Conservation (phyloP, 208 protist genomes). For the Trypanosoma cruzi region DNA sequence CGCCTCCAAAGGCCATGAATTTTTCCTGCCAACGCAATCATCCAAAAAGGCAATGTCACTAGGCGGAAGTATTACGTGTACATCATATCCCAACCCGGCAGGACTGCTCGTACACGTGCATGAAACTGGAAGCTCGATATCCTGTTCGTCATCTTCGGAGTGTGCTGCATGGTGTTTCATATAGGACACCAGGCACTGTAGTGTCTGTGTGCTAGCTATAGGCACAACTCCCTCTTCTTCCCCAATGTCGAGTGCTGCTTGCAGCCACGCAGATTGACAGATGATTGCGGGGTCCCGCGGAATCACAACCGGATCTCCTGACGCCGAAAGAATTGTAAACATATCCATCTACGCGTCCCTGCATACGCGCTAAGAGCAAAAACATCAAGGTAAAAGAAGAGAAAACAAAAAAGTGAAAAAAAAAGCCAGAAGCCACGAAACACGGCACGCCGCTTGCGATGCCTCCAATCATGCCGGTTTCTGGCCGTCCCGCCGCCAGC, state of each 20-base stretch:
- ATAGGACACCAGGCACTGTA: conserved; percentile 48
- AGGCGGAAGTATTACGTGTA: conserved; percentile 15
- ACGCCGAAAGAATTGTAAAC: conserved; percentile 38
- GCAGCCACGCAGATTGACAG: conserved; percentile 41
- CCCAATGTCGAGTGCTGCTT: conserved; percentile 37
- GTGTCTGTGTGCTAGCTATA: conserved; percentile 31
- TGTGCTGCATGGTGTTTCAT: conserved; percentile 32
- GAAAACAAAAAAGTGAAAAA: conserved; percentile 26
- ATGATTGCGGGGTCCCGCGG: conserved; percentile 15
- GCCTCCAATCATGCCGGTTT: too few species aligned
- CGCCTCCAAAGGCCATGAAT: conserved; percentile 4
- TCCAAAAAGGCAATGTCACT: conserved; percentile 31
- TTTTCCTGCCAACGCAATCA: conserved; percentile 2
- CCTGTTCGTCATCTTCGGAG: not conserved
- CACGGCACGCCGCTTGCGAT: too few species aligned
- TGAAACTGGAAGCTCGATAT: conserved; percentile 19
- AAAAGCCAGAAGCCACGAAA: too few species aligned
- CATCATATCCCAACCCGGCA: conserved; percentile 22
- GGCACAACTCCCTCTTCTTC: conserved; percentile 49
- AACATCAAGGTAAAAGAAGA: conserved; percentile 27
- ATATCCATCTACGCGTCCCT: not conserved
- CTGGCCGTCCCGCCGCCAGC: too few species aligned
- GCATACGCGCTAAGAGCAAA: conserved; percentile 5
- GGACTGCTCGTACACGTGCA: conserved; percentile 15
- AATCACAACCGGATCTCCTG: conserved; percentile 16